Evolutionary conservation across 2,329 filamentous ascomycete genomes (phyloP), one percentile per base, ranked within the genome.

Genomic region (Ophidiomyces ophidiicola): DNA sequence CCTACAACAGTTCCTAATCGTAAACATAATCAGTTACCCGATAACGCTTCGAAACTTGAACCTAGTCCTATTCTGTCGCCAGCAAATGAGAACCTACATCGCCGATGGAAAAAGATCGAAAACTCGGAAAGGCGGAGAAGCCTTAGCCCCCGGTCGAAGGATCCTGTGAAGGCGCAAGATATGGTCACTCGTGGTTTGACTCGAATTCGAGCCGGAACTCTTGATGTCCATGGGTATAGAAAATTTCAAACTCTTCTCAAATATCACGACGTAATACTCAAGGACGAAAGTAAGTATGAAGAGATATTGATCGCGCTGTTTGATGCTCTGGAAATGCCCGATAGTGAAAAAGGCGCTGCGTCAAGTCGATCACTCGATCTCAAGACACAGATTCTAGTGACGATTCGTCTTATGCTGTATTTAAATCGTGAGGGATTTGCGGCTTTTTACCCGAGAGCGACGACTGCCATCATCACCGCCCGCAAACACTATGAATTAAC

Each of bases 381-480:
- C 32, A 65, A 64, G 40, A 62, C 59, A 2, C 62, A 65, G 37
- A 54, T 63, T n/a, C 46, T 66, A 18, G 51, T 59, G 15, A 64
- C 61, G 5, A 53, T 66, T 26, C 57, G 60, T 10, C 50, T 59
- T 23, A 57, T 65, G 52, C 52, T 62, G 34, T 41, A 49, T n/a
- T 49, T 61, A 20, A 61, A 59, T 25, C 49, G 53, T 8, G 43
- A 54, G 26, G 51, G 53, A 17, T 61, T 64, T 45, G 46, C 54
- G 4, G 47, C 46, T 4, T 61, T 58, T 42, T 55, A 60, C 33
- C 49, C 57, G 3, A 51, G 51, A 15, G 55, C 53, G 1, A 55
- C 63, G 48, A 51, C 53, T 10, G 55, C 61, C 3, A 46, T 64
- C 3, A 51, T 65, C 29, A 51, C 51, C 8, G 55, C 59, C 12